phyloP scores from a whole-genome alignment of 23 red algal genomes.

The Agarophyton chilense region DNA sequence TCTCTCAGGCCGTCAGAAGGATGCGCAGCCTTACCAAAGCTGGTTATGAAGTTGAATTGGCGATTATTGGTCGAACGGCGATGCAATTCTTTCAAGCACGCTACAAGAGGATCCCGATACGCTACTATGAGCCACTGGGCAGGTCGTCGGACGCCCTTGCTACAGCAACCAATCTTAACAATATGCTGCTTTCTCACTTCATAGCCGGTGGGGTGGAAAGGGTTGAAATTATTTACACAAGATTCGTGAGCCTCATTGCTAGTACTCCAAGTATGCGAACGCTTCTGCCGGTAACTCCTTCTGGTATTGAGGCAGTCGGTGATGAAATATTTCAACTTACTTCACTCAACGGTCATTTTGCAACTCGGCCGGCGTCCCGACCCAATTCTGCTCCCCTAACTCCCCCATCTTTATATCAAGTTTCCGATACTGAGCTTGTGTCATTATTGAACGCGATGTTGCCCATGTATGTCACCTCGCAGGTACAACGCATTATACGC shows the following conservation, averaged over 20 bases:
- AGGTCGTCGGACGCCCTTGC: background rate
- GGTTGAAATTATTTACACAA: constrained; percentile 94
- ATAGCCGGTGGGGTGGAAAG: constrained; percentile 82
- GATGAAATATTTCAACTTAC: constrained; percentile 96
- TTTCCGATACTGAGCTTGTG: constrained; percentile 57
- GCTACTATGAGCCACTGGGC: constrained; percentile 28
- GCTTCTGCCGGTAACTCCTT: constrained; percentile 87
- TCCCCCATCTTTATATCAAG: constrained; percentile 36
- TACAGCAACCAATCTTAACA: constrained; percentile 55
- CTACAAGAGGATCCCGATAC: constrained; percentile 51
- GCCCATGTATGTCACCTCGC: constrained; percentile 73
- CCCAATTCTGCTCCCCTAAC: background rate
- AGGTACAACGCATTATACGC: constrained; percentile 63
- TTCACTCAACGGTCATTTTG: constrained; percentile 51
- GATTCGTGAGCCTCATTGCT: constrained; percentile 88
- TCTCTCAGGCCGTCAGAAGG: constrained; percentile 42
- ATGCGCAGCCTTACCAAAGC: constrained; percentile 27
- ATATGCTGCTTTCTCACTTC: constrained; percentile 78
- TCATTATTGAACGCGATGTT: constrained; percentile 71
- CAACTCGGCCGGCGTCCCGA: constrained; percentile 3
- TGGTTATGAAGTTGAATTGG: constrained; percentile 36
- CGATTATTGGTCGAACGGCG: constrained; percentile 57
- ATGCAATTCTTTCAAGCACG: constrained; percentile 39
- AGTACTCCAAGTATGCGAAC: constrained; percentile 87
- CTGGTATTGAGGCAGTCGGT: constrained; percentile 85